These are phyloP conservation scores for Coprinellus micaceus DNA, from an alignment of 768 basidiomycete species.

Conservation along the genomic window DNA sequence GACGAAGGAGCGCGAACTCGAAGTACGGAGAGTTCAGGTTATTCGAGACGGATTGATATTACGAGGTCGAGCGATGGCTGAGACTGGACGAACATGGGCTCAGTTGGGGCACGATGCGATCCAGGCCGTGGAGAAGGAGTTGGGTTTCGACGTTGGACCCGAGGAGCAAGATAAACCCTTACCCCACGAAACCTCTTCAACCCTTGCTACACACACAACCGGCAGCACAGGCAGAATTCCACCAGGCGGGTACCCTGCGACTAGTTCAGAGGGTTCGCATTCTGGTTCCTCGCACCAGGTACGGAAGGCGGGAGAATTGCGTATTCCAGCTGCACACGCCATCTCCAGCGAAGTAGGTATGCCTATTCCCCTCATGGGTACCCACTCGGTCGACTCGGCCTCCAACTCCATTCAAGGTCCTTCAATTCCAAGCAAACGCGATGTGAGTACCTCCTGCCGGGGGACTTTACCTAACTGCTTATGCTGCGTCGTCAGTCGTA, in stretches of 20 bases:
- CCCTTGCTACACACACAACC: not conserved
- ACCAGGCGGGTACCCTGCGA: not conserved
- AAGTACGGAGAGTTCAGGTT: constrained; percentile 45
- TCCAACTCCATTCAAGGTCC: too few species aligned
- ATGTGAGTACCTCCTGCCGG: not conserved
- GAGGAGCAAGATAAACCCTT: constrained; percentile 6
- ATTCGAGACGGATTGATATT: constrained; percentile 59
- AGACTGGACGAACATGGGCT: constrained; percentile 66
- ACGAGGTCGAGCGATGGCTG: constrained; percentile 61
- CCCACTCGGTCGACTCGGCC: not conserved
- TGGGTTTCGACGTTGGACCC: constrained; percentile 21
- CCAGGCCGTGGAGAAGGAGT: constrained; percentile 31
- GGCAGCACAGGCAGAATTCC: not conserved
- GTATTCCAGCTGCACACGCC: constrained; percentile 52
- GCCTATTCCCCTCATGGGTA: constrained; percentile 18
- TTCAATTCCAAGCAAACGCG: constrained; percentile 1
- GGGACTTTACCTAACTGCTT: not conserved
- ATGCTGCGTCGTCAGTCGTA: not conserved
- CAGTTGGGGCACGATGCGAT: constrained; percentile 66
- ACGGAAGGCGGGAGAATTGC: constrained; percentile 12
- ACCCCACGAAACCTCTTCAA: not conserved
- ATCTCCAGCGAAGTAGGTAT: constrained; percentile 34
- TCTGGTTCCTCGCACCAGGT: not conserved
- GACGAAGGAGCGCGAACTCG: constrained; percentile 63
- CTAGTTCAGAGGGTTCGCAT: not conserved